Evolutionary conservation across 257 asterid species (phyloP).

Genomic region (Schizonepeta tenuifolia): DNA sequence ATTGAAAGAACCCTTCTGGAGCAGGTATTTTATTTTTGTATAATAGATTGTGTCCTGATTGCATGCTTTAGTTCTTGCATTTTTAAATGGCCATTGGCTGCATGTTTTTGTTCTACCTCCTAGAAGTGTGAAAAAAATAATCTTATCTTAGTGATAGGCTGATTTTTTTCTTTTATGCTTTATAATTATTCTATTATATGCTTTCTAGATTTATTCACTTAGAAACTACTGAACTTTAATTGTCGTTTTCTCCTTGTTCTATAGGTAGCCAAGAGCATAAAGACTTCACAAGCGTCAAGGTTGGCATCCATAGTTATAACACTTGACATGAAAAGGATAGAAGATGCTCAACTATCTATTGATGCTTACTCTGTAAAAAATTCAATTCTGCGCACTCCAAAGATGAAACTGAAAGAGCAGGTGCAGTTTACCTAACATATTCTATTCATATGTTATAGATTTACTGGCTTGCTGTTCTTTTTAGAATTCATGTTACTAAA

Average conservation of each 20-base stretch:
- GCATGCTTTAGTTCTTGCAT: slow-evolving; percentile 1
- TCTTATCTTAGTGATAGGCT: slow-evolving; percentile 1
- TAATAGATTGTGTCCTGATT: slow-evolving; percentile 1
- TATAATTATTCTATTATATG: not conserved
- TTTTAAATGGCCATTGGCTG: not conserved
- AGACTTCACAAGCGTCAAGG: slow-evolving; percentile 69
- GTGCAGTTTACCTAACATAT: slow-evolving; percentile 35
- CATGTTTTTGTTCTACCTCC: not conserved
- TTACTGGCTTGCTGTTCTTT: slow-evolving; percentile 14
- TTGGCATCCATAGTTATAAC: slow-evolving; percentile 63
- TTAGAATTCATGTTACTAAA: slow-evolving; percentile 11
- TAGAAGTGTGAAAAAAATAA: not conserved
- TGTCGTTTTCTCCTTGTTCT: slow-evolving; percentile 34
- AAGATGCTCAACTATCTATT: slow-evolving; percentile 60
- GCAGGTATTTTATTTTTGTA: slow-evolving; percentile 54
- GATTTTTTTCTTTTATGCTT: not conserved
- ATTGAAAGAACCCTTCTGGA: slow-evolving; percentile 83
- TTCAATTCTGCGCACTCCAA: slow-evolving; percentile 65
- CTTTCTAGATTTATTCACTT: slow-evolving; percentile 8
- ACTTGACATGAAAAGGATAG: slow-evolving; percentile 72
- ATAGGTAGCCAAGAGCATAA: slow-evolving; percentile 84
- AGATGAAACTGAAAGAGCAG: slow-evolving; percentile 72
- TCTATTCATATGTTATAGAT: slow-evolving; percentile 8
- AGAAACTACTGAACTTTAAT: slow-evolving; percentile 6
- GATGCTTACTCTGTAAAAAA: slow-evolving; percentile 72